phyloP scores from a whole-genome alignment of 2,329 filamentous ascomycete genomes.

The Orbilia javanica region DNA sequence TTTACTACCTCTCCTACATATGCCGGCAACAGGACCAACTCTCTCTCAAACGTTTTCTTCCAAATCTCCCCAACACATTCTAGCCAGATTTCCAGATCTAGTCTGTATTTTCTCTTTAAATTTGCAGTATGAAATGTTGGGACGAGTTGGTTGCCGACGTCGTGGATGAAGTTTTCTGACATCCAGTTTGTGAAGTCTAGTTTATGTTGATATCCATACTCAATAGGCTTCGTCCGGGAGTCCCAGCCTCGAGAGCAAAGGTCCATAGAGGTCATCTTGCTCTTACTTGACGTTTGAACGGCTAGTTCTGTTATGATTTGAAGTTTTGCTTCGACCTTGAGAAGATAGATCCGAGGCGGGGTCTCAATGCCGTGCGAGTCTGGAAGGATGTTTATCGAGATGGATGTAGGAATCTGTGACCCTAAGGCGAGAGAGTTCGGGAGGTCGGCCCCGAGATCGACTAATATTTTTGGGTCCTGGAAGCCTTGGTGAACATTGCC shows the following conservation, averaged over 20 bases:
- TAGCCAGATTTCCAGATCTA: conserved; percentile 44
- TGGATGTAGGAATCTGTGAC: conserved; percentile 10
- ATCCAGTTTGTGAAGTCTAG: conserved; percentile 42
- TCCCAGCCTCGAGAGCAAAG: conserved; percentile 33
- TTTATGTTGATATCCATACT: conserved; percentile 47
- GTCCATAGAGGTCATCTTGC: conserved; percentile 34
- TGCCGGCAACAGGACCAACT: conserved; percentile 39
- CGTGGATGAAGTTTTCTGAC: conserved; percentile 46
- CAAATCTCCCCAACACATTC: conserved; percentile 50
- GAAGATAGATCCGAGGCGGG: conserved; percentile 42
- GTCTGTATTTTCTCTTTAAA: conserved; percentile 39
- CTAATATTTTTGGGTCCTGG: conserved; percentile 46
- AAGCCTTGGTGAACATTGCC: conserved; percentile 21
- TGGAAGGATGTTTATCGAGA: conserved; percentile 40
- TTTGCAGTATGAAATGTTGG: conserved; percentile 47
- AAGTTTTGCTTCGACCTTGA: conserved; percentile 36
- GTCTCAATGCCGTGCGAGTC: conserved; percentile 40
- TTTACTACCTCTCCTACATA: conserved; percentile 13
- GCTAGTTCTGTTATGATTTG: conserved; percentile 51
- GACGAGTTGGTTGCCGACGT: conserved; percentile 50
- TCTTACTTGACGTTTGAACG: conserved; percentile 18
- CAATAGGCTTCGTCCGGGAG: conserved; percentile 32
- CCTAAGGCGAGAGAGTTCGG: conserved; percentile 40
- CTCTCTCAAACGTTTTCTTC: conserved; percentile 54
- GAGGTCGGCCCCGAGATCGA: conserved; percentile 38